Evolutionary conservation across 2,329 filamentous ascomycete species (phyloP).

Genomic region (Blastomyces parvus): DNA sequence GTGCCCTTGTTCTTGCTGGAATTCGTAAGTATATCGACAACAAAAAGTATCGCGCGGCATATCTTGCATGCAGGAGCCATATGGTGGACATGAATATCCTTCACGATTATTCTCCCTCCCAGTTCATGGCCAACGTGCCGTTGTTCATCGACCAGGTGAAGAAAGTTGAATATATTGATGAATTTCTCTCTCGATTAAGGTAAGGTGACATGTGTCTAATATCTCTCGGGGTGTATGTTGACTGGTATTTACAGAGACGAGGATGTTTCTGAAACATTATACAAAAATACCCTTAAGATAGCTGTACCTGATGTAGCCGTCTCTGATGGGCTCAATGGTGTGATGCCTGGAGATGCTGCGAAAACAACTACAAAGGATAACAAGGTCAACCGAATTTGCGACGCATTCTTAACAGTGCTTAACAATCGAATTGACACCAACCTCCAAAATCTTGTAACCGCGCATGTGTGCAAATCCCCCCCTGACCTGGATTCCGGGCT

Average conservation of each 20-base stretch:
- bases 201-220: conserved; percentile 31
- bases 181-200: conserved; percentile 81
- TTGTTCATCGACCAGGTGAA: conserved; percentile 77
- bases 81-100: conserved; percentile 97
- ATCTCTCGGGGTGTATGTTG: conserved; percentile 17
- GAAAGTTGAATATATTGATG: conserved; percentile 71
- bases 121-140: conserved; percentile 67
- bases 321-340: conserved; percentile 7
- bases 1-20: conserved; percentile 83
- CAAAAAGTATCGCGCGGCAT: conserved; percentile 74
- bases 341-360: background rate
- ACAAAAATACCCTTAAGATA: conserved; percentile 66
- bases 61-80: conserved; percentile 79
- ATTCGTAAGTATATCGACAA: conserved; percentile 72
- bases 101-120: conserved; percentile 80
- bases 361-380: conserved; percentile 18
- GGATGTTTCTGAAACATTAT: conserved; percentile 88
- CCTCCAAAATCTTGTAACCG: conserved; percentile 86
- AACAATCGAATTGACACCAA: conserved; percentile 52
- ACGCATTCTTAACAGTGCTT: conserved; percentile 66
- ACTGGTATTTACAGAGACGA: conserved; percentile 51
- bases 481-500: conserved; percentile 83
- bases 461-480: conserved; percentile 85
- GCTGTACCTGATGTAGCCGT: conserved; percentile 22
- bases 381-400: conserved; percentile 84